Conservation (phyloP, 2,329 filamentous ascomycete species). For the Xylariaceae sp. region DNA sequence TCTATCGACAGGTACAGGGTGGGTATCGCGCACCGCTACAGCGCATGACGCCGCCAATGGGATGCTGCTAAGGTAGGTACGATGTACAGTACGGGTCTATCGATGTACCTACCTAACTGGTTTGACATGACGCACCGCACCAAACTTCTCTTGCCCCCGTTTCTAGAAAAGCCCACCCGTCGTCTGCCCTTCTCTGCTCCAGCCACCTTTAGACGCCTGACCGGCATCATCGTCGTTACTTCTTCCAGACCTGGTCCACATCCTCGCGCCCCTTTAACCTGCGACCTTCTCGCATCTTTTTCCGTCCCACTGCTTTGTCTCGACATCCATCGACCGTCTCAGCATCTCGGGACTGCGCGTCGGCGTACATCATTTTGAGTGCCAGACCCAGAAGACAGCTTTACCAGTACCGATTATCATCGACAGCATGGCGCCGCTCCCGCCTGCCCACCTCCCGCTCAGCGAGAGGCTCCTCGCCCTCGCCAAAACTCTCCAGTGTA, state of each 20-base stretch:
- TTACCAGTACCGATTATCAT: background rate
- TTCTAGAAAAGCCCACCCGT: conserved; percentile 11
- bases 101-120: background rate
- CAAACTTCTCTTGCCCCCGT: conserved; percentile 2
- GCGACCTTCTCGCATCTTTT: background rate
- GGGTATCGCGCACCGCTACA: background rate
- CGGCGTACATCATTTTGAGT: conserved; percentile 6
- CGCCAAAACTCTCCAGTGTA: conserved; percentile 90
- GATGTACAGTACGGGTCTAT: too few species aligned
- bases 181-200: conserved; percentile 2
- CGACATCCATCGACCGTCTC: background rate
- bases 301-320: background rate
- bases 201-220: conserved; percentile 9
- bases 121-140: conserved; percentile 15
- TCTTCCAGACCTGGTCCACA: conserved; percentile 10
- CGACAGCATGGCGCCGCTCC: conserved; percentile 64
- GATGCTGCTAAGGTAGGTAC: background rate
- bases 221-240: conserved; percentile 15
- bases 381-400: background rate
- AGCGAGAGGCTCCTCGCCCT: conserved; percentile 69
- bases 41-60: background rate
- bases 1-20: background rate
- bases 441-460: conserved; percentile 63
- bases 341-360: background rate
- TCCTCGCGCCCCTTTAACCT: background rate